A percentile compares a stretch with the other conserved stretches of the same genome.
phyloP scores from a whole-genome alignment of 139 green algal species.

The Chlamydomonas sp. region DNA sequence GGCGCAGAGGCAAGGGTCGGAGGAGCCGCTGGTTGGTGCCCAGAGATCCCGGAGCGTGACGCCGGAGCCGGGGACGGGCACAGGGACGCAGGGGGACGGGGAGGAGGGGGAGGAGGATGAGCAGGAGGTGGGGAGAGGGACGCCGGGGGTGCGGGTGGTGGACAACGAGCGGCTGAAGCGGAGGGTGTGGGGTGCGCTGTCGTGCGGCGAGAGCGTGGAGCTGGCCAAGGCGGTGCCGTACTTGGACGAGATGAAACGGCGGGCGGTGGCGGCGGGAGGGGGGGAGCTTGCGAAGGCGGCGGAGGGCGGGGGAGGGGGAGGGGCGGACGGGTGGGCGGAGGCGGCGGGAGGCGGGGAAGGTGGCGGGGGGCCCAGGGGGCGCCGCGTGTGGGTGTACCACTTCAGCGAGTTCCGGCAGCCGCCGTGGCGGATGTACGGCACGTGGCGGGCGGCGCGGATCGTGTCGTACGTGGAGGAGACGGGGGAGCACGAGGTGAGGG shows the following conservation, averaged over 20 bases:
- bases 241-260: no score
- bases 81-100: no score
- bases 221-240: neutral
- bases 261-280: neutral
- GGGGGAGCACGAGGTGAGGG: constrained; percentile 20
- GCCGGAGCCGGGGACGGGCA: no score
- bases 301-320: neutral
- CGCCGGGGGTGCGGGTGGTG: neutral
- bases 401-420: neutral
- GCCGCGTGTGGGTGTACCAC: constrained; percentile 22
- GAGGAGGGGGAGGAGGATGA: no score
- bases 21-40: neutral
- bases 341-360: neutral
- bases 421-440: neutral
- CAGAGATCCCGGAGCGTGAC: no score
- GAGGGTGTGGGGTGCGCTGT: constrained; percentile 3
- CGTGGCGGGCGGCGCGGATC: neutral
- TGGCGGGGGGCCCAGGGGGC: neutral
- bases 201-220: neutral
- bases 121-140: no score
- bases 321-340: neutral
- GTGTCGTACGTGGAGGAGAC: neutral
- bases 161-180: constrained; percentile 19
- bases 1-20: neutral
- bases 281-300: neutral